A percentile compares a stretch with the other conserved stretches of the same genome.
These are phyloP conservation scores for Kregervanrija fluxuum DNA, from an alignment of 805 yeast species.

Conservation along the genomic window DNA sequence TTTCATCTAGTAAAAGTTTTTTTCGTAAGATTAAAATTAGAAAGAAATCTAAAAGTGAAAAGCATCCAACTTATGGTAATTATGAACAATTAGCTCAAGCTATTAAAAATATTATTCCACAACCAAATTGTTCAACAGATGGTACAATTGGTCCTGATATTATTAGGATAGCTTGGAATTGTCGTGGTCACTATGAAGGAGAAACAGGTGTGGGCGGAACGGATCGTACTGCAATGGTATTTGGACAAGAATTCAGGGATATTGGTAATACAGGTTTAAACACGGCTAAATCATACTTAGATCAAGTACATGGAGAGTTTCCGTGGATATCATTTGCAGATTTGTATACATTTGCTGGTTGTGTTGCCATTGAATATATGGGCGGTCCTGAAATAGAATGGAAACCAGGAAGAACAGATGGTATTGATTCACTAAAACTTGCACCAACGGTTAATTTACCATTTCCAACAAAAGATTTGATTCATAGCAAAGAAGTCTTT, in stretches of 20 bases:
- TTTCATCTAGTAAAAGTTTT: constrained; percentile 10
- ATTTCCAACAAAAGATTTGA: constrained; percentile 57
- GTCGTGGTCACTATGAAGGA: constrained; percentile 72
- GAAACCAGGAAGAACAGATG: constrained; percentile 77
- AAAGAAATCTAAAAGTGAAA: constrained; percentile 13
- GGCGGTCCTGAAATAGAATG: constrained; percentile 75
- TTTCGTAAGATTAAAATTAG: constrained; percentile 24
- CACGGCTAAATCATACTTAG: constrained; percentile 48
- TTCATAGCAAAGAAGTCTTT: constrained; percentile 59
- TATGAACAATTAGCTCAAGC: constrained; percentile 30
- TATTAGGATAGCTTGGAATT: constrained; percentile 81
- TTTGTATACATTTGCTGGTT: constrained; percentile 74
- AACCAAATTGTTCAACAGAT: constrained; percentile 45
- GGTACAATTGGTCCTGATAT: constrained; percentile 72
- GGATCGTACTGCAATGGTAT: constrained; percentile 62
- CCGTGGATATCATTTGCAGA: constrained; percentile 78
- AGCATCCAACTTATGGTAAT: constrained; percentile 22
- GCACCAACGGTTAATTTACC: constrained; percentile 73
- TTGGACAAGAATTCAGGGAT: constrained; percentile 46
- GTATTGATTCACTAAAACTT: constrained; percentile 37
- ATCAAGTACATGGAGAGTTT: constrained; percentile 47
- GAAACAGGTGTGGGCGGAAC: constrained; percentile 52
- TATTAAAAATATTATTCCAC: constrained; percentile 27
- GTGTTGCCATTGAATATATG: constrained; percentile 67
- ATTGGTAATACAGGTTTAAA: constrained; percentile 60